Evolutionary conservation across 352 stramenopile genomes (phyloP), one percentile per base, ranked within the genome.

Genomic region (Phytopythium sindhum): DNA sequence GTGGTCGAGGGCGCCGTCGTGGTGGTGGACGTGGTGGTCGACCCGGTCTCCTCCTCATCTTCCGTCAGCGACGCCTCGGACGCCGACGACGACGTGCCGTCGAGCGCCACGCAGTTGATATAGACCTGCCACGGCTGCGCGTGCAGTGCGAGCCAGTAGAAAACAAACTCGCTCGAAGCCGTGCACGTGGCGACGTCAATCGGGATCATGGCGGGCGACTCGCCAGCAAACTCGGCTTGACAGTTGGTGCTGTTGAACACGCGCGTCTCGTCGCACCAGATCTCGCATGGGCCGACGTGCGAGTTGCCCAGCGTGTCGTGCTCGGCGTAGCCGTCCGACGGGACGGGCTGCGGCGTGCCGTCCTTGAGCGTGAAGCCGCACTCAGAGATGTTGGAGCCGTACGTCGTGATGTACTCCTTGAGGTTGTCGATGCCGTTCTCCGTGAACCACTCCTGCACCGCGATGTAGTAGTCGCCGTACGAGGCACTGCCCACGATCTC

Each of bases 81-180:
- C 8, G 41, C 60, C 0, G 63, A 50, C 17, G 37, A 56, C 57
- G 65, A 57, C 41, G 61, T 60, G n/a, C 62, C 64, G 5, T 65
- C 39, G 4, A 73, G 45, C 14, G 42, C 45, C 4, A 63, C 61
- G 51, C 65, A 81, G 52, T 74, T 81, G 56, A 67, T 67, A 65
- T 81, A 81, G 26, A 78, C 70, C 57, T 81, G 73, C 61, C 72
- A 81, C 56, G 62, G 60, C 31, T 66, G 59, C 29, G 68, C 60
- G 60, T 81, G 73, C 44, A 77, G 64, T 28, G 73, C 63, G n/a
- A 81, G 63, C 73, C 73, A 81, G 66, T 81, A 81, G 58, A 81
- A 75, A 35, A 61, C 64, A n/a, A 81, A 61, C 55, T 74, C 63
- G 31, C 57, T 70, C 21, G 73, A 67, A 0, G 62, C 47, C 19